phyloP scores from a whole-genome alignment of 805 yeast species.

The Sugiyamaella floridensis region DNA sequence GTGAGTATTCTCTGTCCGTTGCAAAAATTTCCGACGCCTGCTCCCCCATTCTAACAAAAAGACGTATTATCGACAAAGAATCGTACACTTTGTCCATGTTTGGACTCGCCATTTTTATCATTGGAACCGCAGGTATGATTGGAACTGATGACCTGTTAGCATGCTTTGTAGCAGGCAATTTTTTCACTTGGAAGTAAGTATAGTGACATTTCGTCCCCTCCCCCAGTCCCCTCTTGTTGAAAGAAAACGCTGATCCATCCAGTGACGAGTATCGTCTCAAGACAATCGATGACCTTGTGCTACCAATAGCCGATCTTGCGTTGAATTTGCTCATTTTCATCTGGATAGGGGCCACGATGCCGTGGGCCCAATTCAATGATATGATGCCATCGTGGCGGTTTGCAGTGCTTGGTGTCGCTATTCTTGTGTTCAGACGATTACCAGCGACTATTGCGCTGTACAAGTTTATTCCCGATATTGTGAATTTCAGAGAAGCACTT shows the following conservation, averaged over 20 bases:
- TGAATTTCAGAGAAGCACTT: slow-evolving; percentile 59
- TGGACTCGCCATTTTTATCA: slow-evolving; percentile 51
- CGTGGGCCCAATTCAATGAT: slow-evolving; percentile 57
- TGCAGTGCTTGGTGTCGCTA: slow-evolving; percentile 28
- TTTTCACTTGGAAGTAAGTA: slow-evolving; percentile 55
- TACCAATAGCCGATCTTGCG: slow-evolving; percentile 58
- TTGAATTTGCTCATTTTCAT: slow-evolving; percentile 61
- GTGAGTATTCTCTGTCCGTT: slow-evolving; percentile 12
- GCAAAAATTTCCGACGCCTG: too few species aligned
- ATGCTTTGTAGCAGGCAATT: slow-evolving; percentile 66
- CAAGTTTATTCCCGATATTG: slow-evolving; percentile 54
- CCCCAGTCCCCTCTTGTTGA: neutral
- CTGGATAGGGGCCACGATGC: slow-evolving; percentile 63
- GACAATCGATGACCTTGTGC: slow-evolving; percentile 55
- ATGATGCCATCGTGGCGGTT: slow-evolving; percentile 30
- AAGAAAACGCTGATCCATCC: neutral
- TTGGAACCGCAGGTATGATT: slow-evolving; percentile 54
- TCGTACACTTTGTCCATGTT: slow-evolving; percentile 49
- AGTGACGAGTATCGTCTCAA: slow-evolving; percentile 51
- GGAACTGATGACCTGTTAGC: slow-evolving; percentile 69
- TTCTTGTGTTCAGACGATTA: slow-evolving; percentile 31
- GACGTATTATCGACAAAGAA: slow-evolving; percentile 50
- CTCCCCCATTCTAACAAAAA: neutral
- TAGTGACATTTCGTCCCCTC: neutral
- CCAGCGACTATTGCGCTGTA: slow-evolving; percentile 40